Percentiles rank a stretch among this genome's conserved stretches.
These are phyloP conservation scores for Linum tenue DNA, from an alignment of 345 rosid genomes.

Conservation along the genomic window DNA sequence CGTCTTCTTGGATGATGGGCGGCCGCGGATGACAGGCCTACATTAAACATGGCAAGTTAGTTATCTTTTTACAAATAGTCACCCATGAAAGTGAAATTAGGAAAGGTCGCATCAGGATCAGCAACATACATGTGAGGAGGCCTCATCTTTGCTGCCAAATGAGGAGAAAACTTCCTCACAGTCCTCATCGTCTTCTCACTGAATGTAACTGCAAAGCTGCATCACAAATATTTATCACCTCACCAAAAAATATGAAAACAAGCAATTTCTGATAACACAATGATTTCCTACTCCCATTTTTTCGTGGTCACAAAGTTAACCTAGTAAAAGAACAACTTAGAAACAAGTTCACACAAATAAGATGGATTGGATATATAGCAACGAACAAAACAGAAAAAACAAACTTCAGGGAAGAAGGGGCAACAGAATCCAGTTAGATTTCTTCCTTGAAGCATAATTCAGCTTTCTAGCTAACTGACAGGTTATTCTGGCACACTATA, in stretches of 20 bases:
- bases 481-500: too few species aligned
- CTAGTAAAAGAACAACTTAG: too few species aligned
- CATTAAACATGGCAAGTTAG: background rate
- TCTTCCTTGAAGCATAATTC: too few species aligned
- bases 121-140: conserved; percentile 6
- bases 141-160: conserved; percentile 8
- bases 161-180: conserved; percentile 6
- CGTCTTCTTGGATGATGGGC: conserved; percentile 3
- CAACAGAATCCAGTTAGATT: too few species aligned
- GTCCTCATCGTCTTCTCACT: conserved; percentile 3
- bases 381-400: too few species aligned
- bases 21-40: conserved; percentile 7
- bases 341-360: too few species aligned
- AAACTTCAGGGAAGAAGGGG: too few species aligned
- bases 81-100: background rate
- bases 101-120: background rate
- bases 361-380: too few species aligned
- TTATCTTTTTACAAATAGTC: background rate
- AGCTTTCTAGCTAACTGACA: too few species aligned
- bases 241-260: background rate
- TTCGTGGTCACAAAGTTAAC: too few species aligned
- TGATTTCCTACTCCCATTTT: too few species aligned
- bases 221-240: background rate
- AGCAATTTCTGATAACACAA: too few species aligned
- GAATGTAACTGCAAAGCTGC: conserved; percentile 4